These are phyloP conservation scores for Exophiala spinifera DNA, from an alignment of 2,329 filamentous ascomycete genomes.

Conservation along the genomic window DNA sequence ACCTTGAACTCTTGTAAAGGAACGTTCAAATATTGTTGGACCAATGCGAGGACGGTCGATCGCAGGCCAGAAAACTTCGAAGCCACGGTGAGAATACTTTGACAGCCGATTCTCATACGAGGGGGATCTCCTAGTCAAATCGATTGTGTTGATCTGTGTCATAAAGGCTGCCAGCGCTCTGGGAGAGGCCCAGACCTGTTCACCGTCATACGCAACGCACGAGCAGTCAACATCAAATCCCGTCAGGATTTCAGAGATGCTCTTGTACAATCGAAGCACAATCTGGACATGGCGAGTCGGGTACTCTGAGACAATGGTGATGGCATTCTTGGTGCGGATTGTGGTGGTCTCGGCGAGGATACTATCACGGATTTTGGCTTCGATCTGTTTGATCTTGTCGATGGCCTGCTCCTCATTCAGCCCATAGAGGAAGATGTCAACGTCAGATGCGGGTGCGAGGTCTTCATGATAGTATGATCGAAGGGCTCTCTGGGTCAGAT, in stretches of 20 bases:
- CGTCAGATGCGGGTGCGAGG: constrained; percentile 78
- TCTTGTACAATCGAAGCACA: constrained; percentile 80
- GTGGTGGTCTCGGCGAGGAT: constrained; percentile 81
- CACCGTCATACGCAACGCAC: constrained; percentile 75
- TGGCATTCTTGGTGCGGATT: constrained; percentile 79
- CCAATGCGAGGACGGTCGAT: constrained; percentile 74
- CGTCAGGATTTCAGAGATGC: constrained; percentile 76
- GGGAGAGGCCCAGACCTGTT: constrained; percentile 74
- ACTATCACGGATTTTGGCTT: constrained; percentile 69
- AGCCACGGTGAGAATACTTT: constrained; percentile 80
- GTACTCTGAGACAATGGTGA: constrained; percentile 82
- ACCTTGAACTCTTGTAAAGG: constrained; percentile 71
- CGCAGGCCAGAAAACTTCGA: constrained; percentile 76
- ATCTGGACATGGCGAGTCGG: constrained; percentile 83
- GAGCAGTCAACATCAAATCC: constrained; percentile 87
- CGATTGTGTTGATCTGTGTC: constrained; percentile 77
- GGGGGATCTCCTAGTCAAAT: constrained; percentile 73
- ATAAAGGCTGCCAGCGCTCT: constrained; percentile 75
- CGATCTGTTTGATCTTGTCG: constrained; percentile 81
- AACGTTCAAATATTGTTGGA: constrained; percentile 82
- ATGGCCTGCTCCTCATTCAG: constrained; percentile 72
- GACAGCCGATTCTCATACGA: constrained; percentile 85
- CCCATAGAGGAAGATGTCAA: constrained; percentile 82
- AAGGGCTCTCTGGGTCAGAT: constrained; percentile 28
- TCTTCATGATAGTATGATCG: constrained; percentile 77